phyloP scores from a whole-genome alignment of 306 rosid species.

The Phaseolus lunatus region DNA sequence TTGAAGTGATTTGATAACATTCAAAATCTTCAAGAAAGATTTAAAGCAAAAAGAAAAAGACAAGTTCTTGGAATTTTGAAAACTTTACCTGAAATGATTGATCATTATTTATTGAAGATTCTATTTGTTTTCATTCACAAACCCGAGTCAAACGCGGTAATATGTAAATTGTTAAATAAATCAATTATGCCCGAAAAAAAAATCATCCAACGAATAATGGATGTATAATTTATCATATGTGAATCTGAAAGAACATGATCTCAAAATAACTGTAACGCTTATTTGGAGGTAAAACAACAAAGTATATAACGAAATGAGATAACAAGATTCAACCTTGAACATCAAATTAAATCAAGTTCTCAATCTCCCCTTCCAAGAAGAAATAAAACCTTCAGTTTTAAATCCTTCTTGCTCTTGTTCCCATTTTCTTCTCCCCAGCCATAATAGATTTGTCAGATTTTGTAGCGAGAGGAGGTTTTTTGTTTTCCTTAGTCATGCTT shows the following conservation, averaged over 20 bases:
- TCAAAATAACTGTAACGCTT: not conserved
- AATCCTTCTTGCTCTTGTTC: conserved; percentile 49
- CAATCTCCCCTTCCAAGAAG: not conserved
- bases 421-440: conserved; percentile 49
- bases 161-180: not conserved
- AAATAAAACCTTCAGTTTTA: conserved; percentile 26
- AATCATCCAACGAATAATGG: not conserved
- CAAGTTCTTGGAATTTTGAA: not conserved
- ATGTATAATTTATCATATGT: not conserved
- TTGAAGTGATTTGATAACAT: too few relatives aligned
- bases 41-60: not conserved
- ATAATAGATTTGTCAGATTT: conserved; percentile 48
- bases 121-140: not conserved
- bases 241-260: not conserved
- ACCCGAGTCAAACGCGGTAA: not conserved
- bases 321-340: conserved; percentile 42
- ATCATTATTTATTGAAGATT: not conserved
- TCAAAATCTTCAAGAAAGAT: not conserved
- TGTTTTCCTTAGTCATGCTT: conserved; percentile 83
- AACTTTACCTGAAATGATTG: not conserved
- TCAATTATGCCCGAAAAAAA: not conserved
- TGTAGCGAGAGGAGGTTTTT: conserved; percentile 74
- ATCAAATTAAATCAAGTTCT: conserved; percentile 40
- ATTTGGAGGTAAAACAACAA: not conserved
- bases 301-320: conserved; percentile 17